Evolutionary conservation across 805 yeast genomes (phyloP), one percentile per base, ranked within the genome.

Genomic region (Schwanniomyces occidentalis): DNA sequence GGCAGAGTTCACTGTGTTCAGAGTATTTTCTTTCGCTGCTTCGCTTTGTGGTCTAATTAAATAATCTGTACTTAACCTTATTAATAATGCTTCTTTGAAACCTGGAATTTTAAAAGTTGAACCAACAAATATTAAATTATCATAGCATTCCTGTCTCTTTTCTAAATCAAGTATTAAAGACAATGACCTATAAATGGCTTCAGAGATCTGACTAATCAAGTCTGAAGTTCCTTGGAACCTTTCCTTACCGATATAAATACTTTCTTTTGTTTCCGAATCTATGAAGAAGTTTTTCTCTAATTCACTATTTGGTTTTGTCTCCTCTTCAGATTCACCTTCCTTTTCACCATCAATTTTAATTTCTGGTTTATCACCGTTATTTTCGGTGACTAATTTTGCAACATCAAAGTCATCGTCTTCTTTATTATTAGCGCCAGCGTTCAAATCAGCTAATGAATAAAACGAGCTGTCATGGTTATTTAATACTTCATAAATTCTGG

Each of bases 361-460:
- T 56, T 85, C 89, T 33, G 85, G 70, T 2, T 89, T 24, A 7
- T 18, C 18, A 4, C 20, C 78, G 42, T 82, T 76, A 9, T 81
- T 88, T 42, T 86, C 81, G 2, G 93, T 77, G 8, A 90, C 93
- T 46, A 90, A 79, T 25, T 89, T 87, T 2, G 96, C 96, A 31
- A 91, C 89, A 56, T 91, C 96, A 52, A 88, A 71, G 3, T 80
- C 78, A 34, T 88, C 95, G 19, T 84, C 91, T 24, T 79, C 87
- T 4, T 67, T 71, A 10, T 56, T 61, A 2, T 51, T 56, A 32
- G 42, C 43, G 17, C 52, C 48, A 34, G 41, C 56, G 52, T 37
- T 52, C 37, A 71, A 58, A 21, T 74, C 82, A 32, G 75, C 79
- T 38, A 71, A 54, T 14, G 83, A 80, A 47, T 80, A 81, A 51